These are phyloP conservation scores for Graphium sp. DNA, from an alignment of 2,329 filamentous ascomycete genomes.

Conservation along the genomic window DNA sequence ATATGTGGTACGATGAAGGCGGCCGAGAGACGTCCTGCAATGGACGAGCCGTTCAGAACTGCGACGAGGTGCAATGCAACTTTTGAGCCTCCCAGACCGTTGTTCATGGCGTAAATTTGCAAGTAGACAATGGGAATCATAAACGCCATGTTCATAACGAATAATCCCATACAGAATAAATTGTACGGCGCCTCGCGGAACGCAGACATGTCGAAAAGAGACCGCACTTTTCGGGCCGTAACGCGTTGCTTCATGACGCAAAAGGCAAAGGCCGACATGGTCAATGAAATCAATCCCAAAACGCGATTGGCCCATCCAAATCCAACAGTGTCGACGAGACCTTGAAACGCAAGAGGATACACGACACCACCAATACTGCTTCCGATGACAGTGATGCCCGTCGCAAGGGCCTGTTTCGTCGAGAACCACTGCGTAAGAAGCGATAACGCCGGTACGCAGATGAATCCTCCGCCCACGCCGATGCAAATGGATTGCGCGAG, in stretches of 20 bases:
- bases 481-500: constrained; percentile 25
- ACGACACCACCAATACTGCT: constrained; percentile 16
- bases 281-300: constrained; percentile 13
- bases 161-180: constrained; percentile 13
- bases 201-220: constrained; percentile 11
- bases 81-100: constrained; percentile 12
- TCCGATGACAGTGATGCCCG: constrained; percentile 16
- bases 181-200: constrained; percentile 13
- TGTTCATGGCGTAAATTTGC: constrained; percentile 19
- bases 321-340: constrained; percentile 7
- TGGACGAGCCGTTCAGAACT: constrained; percentile 31
- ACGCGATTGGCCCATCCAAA: constrained; percentile 13
- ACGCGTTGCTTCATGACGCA: constrained; percentile 11
- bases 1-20: too few species aligned
- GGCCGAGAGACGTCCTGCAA: too few species aligned
- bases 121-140: constrained; percentile 25
- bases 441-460: constrained; percentile 19
- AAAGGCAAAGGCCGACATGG: constrained; percentile 12
- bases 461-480: constrained; percentile 23
- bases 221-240: constrained; percentile 5
- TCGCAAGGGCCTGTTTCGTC: constrained; percentile 11
- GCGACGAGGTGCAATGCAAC: constrained; percentile 26
- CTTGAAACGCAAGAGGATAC: constrained; percentile 5
- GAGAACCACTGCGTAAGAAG: constrained; percentile 16
- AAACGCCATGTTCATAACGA: constrained; percentile 15